phyloP scores from a whole-genome alignment of 2,329 filamentous ascomycete genomes.

The Didymella keratinophila region DNA sequence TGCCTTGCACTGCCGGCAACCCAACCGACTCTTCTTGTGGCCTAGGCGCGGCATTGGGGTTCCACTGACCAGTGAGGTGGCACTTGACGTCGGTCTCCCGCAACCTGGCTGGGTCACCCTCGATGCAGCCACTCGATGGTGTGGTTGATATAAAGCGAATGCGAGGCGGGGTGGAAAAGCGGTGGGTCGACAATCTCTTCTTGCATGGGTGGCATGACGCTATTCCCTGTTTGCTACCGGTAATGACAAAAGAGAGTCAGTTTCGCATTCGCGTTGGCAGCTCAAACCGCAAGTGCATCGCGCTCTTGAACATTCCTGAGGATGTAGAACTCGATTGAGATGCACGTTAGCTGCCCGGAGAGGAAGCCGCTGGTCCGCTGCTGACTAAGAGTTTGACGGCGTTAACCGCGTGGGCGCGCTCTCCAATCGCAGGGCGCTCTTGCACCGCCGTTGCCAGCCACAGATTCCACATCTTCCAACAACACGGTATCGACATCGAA shows the following conservation, averaged over 20 bases:
- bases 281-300: neutral
- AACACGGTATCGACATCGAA: neutral
- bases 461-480: neutral
- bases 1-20: constrained; percentile 49
- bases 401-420: neutral
- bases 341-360: neutral
- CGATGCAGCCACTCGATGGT: constrained; percentile 18
- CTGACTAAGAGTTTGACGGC: constrained; percentile 4
- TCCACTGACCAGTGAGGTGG: constrained; percentile 19
- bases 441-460: neutral
- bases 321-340: neutral
- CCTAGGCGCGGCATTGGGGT: constrained; percentile 47
- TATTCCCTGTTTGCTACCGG: constrained; percentile 27
- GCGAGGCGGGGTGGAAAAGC: constrained; percentile 29
- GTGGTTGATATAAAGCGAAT: constrained; percentile 29
- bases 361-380: neutral
- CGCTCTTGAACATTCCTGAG: neutral
- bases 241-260: constrained; percentile 12
- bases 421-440: neutral
- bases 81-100: constrained; percentile 20
- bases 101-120: constrained; percentile 12
- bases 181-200: constrained; percentile 21
- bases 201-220: constrained; percentile 28
- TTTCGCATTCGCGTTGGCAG: constrained; percentile 27
- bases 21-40: constrained; percentile 48